Evolutionary conservation across 306 rosid species (phyloP).

Genomic region (Dalbergia oliveri): DNA sequence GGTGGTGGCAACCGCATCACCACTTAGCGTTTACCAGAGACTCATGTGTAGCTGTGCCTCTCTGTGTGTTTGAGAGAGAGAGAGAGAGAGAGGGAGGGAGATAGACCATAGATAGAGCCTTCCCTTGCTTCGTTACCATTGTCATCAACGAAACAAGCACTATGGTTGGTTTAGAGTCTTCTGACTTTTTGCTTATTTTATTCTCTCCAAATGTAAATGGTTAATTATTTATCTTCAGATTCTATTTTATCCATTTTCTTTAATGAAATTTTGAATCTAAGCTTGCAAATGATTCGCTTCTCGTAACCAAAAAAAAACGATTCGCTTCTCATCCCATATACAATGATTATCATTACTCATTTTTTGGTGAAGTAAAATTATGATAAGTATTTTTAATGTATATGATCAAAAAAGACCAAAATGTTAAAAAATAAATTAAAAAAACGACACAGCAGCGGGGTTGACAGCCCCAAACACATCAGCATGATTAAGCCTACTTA

Average conservation of each 20-base stretch:
- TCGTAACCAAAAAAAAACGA: too few species aligned
- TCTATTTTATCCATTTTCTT: background rate
- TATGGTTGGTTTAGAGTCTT: slow-evolving; percentile 25
- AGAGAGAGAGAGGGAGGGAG: background rate
- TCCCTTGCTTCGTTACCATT: background rate
- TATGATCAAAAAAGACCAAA: too few species aligned
- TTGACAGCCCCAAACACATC: too few species aligned
- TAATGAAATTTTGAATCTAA: background rate
- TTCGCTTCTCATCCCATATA: background rate
- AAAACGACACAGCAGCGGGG: too few species aligned
- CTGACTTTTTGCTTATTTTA: slow-evolving; percentile 31
- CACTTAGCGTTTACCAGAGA: background rate
- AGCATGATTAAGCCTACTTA: too few species aligned
- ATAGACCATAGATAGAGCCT: slow-evolving; percentile 8
- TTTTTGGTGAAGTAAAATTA: too few species aligned
- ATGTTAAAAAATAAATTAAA: too few species aligned
- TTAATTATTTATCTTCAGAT: background rate
- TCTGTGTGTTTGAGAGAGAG: background rate
- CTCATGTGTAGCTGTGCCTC: too few species aligned
- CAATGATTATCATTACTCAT: too few species aligned
- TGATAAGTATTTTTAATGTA: too few species aligned
- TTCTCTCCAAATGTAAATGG: background rate
- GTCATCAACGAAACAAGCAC: slow-evolving; percentile 3
- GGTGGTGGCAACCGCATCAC: slow-evolving; percentile 25
- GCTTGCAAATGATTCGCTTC: background rate